A percentile compares a stretch with the other conserved stretches of the same genome.
These are phyloP conservation scores for Mycena vulgaris DNA, from an alignment of 768 basidiomycete species.

Conservation along the genomic window DNA sequence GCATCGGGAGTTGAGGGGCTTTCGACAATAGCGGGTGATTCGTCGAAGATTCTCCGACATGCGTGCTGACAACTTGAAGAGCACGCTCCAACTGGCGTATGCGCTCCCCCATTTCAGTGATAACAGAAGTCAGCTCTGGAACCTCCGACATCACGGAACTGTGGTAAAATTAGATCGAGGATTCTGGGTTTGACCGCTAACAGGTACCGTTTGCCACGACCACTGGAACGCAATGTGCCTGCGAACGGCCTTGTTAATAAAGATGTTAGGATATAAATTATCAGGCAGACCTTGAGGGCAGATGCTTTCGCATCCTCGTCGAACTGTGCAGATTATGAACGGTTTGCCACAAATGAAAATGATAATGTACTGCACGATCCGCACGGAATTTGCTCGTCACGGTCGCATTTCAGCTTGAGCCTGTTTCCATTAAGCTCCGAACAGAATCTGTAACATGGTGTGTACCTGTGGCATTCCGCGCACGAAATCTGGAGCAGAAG, in stretches of 20 bases:
- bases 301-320: conserved; percentile 52
- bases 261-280: background rate
- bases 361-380: conserved; percentile 21
- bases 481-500: conserved; percentile 28
- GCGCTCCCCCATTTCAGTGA: conserved; percentile 58
- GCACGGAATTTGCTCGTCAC: conserved; percentile 49
- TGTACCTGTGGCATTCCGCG: conserved; percentile 36
- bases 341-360: background rate
- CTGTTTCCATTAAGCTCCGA: conserved; percentile 37
- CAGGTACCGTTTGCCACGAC: conserved; percentile 46
- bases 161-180: background rate
- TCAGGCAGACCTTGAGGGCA: conserved; percentile 43
- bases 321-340: conserved; percentile 17
- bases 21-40: conserved; percentile 16
- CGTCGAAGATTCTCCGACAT: background rate
- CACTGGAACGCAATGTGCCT: conserved; percentile 52
- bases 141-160: conserved; percentile 58
- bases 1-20: background rate
- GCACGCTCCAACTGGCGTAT: conserved; percentile 61
- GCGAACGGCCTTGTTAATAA: conserved; percentile 16
- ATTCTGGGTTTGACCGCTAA: background rate
- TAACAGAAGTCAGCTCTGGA: conserved; percentile 54
- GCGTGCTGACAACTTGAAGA: conserved; percentile 51
- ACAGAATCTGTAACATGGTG: background rate
- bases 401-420: conserved; percentile 57